Conservation (phyloP, 225 moss, liverwort and hornwort genomes). For the Antitrichia curtipendula region DNA sequence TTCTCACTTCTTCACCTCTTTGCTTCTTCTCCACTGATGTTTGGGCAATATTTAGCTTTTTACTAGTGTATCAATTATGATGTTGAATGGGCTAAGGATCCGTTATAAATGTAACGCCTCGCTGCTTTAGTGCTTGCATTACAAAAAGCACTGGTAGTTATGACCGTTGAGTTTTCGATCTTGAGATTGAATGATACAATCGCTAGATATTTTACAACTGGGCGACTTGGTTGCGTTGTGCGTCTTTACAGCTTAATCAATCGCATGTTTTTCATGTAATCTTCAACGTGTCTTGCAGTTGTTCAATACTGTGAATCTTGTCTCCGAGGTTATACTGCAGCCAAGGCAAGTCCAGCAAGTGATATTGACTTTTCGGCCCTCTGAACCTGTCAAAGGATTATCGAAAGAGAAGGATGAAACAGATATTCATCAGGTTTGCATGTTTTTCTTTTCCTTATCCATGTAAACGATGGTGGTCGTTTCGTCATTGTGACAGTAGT, state of each 20-base stretch:
- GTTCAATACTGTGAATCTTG: slow-evolving; percentile 88
- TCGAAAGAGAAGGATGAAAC: slow-evolving; percentile 40
- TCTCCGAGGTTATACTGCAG: slow-evolving; percentile 72
- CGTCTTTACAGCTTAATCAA: background rate
- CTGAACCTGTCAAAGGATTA: slow-evolving; percentile 24
- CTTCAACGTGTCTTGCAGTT: slow-evolving; percentile 39
- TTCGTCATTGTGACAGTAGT: background rate
- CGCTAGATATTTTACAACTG: background rate
- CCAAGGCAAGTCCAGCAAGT: slow-evolving; percentile 95
- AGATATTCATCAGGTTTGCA: slow-evolving; percentile 29
- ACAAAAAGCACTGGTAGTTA: background rate
- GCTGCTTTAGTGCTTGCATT: background rate
- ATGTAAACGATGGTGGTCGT: background rate
- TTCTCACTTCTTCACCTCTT: background rate
- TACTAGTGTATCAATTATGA: background rate
- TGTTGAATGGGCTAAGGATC: background rate
- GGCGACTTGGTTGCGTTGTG: background rate
- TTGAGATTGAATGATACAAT: background rate
- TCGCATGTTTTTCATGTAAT: background rate
- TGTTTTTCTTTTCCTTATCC: background rate
- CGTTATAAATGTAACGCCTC: background rate
- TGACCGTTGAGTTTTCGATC: background rate
- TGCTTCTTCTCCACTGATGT: background rate
- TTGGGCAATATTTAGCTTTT: background rate
- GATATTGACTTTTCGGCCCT: slow-evolving; percentile 68